These are phyloP conservation scores for Trifolium subterraneum DNA, from an alignment of 306 rosid genomes.

Conservation along the genomic window DNA sequence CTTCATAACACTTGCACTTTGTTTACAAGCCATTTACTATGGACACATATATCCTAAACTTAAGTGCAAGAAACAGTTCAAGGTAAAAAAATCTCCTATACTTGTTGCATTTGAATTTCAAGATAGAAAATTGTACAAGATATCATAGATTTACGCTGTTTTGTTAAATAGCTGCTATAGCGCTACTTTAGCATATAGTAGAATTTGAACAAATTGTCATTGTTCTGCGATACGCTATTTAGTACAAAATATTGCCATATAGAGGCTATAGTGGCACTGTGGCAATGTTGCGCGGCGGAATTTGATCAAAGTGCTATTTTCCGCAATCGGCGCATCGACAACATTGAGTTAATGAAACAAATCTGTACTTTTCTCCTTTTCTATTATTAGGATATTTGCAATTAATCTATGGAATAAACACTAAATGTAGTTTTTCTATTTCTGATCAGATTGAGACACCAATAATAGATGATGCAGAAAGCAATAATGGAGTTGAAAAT, in stretches of 20 bases:
- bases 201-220: background rate
- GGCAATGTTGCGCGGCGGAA: background rate
- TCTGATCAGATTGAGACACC: conserved; percentile 39
- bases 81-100: conserved; percentile 49
- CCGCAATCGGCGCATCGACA: background rate
- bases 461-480: conserved; percentile 33
- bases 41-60: conserved; percentile 55
- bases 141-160: background rate
- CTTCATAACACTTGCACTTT: conserved; percentile 51
- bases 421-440: background rate
- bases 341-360: background rate
- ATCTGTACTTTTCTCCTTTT: too few species aligned
- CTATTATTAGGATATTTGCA: too few species aligned
- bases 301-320: background rate
- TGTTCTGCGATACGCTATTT: background rate
- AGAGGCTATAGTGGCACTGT: background rate
- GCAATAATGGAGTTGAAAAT: conserved; percentile 32
- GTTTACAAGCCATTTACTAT: conserved; percentile 61
- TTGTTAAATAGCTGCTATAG: background rate
- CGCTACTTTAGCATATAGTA: background rate
- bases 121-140: background rate
- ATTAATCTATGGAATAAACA: too few species aligned
- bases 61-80: conserved; percentile 40
- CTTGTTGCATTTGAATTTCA: conserved; percentile 14
- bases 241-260: too few species aligned